Evolutionary conservation across 345 rosid genomes (phyloP), one percentile per base, ranked within the genome.

Genomic region (Ceriops tagal): DNA sequence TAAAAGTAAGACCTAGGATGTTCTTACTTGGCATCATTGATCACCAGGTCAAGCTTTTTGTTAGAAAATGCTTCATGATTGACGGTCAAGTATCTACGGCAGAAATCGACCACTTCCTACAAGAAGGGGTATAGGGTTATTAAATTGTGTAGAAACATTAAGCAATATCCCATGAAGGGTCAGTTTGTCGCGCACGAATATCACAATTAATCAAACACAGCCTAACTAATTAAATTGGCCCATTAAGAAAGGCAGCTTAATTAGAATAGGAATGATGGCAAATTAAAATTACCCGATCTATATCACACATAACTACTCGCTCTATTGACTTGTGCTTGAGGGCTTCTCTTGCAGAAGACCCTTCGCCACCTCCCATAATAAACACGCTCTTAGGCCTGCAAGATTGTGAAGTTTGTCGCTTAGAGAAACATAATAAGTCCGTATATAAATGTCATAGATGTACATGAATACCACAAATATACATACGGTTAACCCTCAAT

Each of bases 281-380:
- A 15, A 43, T 43, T 15, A 43, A 13, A 43, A 43, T 13, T 43
- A 92, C 98, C 96, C 84, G 78, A 75, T 93, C 98, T 10, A 93
- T 93, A 56, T 91, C 98, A 81, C 98, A 93, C 98, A 93, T 91
- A 73, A 93, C 96, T 27, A 93, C 96, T 78, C 83, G 78, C 57
- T 89, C 90, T 22, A 91, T 79, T 0, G 88, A 71, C 39, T 74
- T 73, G 70, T 93, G 97, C 83, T 85, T 89, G 52, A 93, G 86
- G 32, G 83, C 87, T 78, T 93, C 98, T 71, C 98, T 89, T n/a
- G 98, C 97, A 35, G 98, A 89, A 64, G 98, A 93, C n/a, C 98
- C 98, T 79, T 93, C 98, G 5, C 97, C 98, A 30, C 97, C 97
- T 66, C 98, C 98, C 98, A 93, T 93, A 62, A 93, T 89, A 71